These are phyloP conservation scores for Bremia lactucae DNA, from an alignment of 352 stramenopile genomes.

Conservation along the genomic window DNA sequence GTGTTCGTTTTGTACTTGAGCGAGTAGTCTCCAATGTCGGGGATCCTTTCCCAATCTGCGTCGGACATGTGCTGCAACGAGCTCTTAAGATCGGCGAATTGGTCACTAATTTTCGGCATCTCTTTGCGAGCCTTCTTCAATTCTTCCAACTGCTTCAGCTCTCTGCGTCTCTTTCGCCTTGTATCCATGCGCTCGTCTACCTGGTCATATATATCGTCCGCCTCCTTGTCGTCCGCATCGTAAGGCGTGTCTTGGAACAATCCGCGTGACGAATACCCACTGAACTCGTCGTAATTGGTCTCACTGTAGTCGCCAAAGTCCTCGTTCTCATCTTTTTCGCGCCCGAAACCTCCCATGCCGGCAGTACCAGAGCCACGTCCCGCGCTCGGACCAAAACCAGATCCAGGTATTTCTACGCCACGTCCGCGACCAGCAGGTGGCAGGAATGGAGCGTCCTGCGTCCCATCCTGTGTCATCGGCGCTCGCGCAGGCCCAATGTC, in stretches of 20 bases:
- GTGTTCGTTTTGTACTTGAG: conserved; percentile 86
- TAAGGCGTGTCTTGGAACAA: conserved; percentile 90
- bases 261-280: conserved; percentile 73
- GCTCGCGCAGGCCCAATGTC: conserved; percentile 90
- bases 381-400: conserved; percentile 17
- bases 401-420: conserved; percentile 9
- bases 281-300: conserved; percentile 89
- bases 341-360: conserved; percentile 70
- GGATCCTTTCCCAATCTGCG: conserved; percentile 93
- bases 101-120: conserved; percentile 90
- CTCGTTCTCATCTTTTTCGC: conserved; percentile 80
- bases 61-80: conserved; percentile 86
- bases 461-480: conserved; percentile 45
- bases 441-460: conserved; percentile 53
- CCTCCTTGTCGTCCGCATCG: conserved; percentile 94
- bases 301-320: conserved; percentile 86
- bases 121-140: conserved; percentile 83
- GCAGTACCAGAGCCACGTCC: conserved; percentile 69
- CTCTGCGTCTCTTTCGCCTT: conserved; percentile 78
- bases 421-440: conserved; percentile 67
- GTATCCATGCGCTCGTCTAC: conserved; percentile 95
- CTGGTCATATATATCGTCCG: conserved; percentile 91
- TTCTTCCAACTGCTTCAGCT: conserved; percentile 76
- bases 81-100: conserved; percentile 96
- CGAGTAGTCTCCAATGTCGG: conserved; percentile 94